phyloP scores from a whole-genome alignment of 177 flowering plant genomes.

The Vitis hybrid region DNA sequence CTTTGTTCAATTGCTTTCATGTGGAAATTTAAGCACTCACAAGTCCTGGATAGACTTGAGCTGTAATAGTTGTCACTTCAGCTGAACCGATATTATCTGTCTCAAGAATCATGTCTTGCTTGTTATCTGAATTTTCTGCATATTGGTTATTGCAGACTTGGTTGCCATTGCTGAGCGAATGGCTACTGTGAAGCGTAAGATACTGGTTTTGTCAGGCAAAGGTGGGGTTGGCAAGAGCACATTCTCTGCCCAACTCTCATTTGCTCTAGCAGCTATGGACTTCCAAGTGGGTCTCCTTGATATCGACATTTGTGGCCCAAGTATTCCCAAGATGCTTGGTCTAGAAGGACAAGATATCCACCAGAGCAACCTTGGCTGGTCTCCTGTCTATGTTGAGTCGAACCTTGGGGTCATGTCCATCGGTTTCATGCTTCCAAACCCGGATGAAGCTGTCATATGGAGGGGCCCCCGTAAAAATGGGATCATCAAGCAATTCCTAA shows the following conservation, averaged over 20 bases:
- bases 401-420: slow-evolving; percentile 98
- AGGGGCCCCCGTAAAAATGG: slow-evolving; percentile 94
- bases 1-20: too few species aligned
- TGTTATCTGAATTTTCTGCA: neutral
- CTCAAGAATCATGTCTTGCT: neutral
- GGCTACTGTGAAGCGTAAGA: slow-evolving; percentile 93
- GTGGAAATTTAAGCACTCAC: too few species aligned
- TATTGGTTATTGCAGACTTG: slow-evolving; percentile 55
- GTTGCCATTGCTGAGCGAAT: slow-evolving; percentile 81
- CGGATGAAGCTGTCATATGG: slow-evolving; percentile 97
- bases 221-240: slow-evolving; percentile 99
- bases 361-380: slow-evolving; percentile 96
- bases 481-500: slow-evolving; percentile 83
- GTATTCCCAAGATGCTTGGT: slow-evolving; percentile 98
- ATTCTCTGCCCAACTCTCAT: slow-evolving; percentile 89
- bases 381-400: slow-evolving; percentile 86
- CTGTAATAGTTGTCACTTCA: neutral
- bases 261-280: slow-evolving; percentile 79
- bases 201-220: slow-evolving; percentile 88
- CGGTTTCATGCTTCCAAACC: slow-evolving; percentile 90
- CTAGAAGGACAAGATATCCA: slow-evolving; percentile 93
- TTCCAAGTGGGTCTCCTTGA: slow-evolving; percentile 93
- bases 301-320: slow-evolving; percentile 96
- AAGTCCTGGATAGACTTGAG: too few species aligned
- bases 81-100: neutral